phyloP scores from a whole-genome alignment of 129 eudicot species.

The Saposhnikovia divaricata region DNA sequence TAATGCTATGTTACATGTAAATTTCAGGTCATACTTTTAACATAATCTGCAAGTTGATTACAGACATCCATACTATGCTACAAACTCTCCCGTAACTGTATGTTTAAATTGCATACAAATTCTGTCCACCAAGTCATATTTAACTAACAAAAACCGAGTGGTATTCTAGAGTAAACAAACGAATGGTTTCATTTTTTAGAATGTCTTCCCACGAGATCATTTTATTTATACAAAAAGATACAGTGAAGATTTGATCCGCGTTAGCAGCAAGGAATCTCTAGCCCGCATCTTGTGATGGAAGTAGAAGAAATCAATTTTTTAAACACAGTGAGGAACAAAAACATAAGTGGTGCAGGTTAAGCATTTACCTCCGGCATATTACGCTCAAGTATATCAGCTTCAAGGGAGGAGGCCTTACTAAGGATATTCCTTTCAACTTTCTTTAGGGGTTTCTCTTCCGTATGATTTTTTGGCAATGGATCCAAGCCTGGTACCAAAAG shows the following conservation, averaged over 20 bases:
- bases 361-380: constrained; percentile 54
- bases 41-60: background rate
- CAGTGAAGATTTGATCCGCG: background rate
- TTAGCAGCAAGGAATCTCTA: constrained; percentile 2
- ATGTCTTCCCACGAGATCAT: background rate
- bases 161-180: background rate
- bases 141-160: background rate
- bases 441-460: constrained; percentile 12
- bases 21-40: background rate
- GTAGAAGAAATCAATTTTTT: background rate
- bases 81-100: background rate
- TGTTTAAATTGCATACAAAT: background rate
- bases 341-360: constrained; percentile 15
- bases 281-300: background rate
- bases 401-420: background rate
- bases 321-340: background rate
- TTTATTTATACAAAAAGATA: background rate
- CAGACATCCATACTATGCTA: background rate
- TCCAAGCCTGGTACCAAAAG: constrained; percentile 60
- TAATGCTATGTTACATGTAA: background rate
- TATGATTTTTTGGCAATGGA: constrained; percentile 8
- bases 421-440: constrained; percentile 3
- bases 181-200: background rate
- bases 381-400: constrained; percentile 21
- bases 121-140: background rate